Conservation (phyloP, 2,329 filamentous ascomycete genomes). For the Hypoxylon sp. region DNA sequence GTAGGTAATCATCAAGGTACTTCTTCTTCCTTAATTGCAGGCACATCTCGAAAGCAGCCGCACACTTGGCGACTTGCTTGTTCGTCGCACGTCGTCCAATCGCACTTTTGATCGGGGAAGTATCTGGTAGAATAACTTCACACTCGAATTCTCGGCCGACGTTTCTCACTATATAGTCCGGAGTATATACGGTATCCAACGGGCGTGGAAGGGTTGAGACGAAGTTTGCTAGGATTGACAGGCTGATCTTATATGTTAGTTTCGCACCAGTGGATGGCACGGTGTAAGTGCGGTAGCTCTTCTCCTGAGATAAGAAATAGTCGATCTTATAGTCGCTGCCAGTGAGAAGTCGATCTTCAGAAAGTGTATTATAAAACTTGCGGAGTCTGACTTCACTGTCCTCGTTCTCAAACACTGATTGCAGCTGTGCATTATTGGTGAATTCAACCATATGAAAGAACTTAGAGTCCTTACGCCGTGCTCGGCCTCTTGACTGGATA, state of each 20-base stretch:
- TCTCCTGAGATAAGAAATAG: conserved; percentile 67
- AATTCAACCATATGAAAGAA: conserved; percentile 88
- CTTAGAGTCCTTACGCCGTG: conserved; percentile 81
- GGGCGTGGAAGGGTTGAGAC: conserved; percentile 74
- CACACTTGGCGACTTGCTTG: conserved; percentile 86
- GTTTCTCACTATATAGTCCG: conserved; percentile 74
- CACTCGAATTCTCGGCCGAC: conserved; percentile 75
- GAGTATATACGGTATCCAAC: conserved; percentile 54
- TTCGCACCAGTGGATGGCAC: conserved; percentile 80
- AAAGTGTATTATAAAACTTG: conserved; percentile 81
- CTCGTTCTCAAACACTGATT: conserved; percentile 71
- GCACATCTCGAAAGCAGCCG: conserved; percentile 89
- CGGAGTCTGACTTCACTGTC: conserved; percentile 75
- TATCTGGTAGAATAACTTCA: conserved; percentile 83
- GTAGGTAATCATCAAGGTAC: conserved; percentile 80
- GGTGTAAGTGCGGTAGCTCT: conserved; percentile 67
- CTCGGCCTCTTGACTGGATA: conserved; percentile 91
- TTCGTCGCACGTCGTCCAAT: conserved; percentile 74
- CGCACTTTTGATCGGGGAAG: conserved; percentile 77
- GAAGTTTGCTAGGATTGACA: conserved; percentile 80
- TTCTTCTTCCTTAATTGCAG: conserved; percentile 74
- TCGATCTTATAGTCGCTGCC: conserved; percentile 72
- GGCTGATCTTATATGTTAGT: conserved; percentile 81
- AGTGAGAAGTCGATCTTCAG: conserved; percentile 78
- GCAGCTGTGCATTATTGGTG: conserved; percentile 73